Conservation (phyloP, 2,329 filamentous ascomycete species). For the Fusarium sterilihyphosum region DNA sequence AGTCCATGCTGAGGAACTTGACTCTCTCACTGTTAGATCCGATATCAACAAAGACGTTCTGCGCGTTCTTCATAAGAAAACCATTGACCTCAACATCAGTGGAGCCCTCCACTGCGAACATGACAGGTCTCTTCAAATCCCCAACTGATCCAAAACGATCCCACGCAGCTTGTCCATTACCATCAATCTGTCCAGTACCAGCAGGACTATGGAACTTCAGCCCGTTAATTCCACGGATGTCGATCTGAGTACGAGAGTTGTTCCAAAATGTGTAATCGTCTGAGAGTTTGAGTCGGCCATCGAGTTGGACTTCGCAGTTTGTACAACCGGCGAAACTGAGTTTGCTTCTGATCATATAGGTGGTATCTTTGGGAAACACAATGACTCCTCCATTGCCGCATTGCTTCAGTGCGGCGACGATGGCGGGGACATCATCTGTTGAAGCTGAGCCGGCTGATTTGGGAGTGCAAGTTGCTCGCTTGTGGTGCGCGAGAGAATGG, state of each 20-base stretch:
- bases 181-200: neutral
- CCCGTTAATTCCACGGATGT: neutral
- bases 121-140: rapidly evolving
- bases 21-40: neutral
- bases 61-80: neutral
- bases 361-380: neutral
- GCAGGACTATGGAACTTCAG: neutral
- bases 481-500: neutral
- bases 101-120: neutral
- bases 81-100: neutral
- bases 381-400: neutral
- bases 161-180: neutral
- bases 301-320: neutral
- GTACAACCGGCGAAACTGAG: neutral
- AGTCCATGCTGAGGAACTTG: neutral
- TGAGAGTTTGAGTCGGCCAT: neutral
- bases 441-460: neutral
- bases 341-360: neutral
- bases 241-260: neutral
- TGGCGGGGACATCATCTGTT: neutral
- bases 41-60: neutral
- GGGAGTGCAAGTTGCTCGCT: neutral
- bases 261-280: neutral
- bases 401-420: neutral
- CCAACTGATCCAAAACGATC: neutral